Evolutionary conservation across 768 basidiomycete genomes (phyloP), one percentile per base, ranked within the genome.

Genomic region (Vishniacozyma victoriae): DNA sequence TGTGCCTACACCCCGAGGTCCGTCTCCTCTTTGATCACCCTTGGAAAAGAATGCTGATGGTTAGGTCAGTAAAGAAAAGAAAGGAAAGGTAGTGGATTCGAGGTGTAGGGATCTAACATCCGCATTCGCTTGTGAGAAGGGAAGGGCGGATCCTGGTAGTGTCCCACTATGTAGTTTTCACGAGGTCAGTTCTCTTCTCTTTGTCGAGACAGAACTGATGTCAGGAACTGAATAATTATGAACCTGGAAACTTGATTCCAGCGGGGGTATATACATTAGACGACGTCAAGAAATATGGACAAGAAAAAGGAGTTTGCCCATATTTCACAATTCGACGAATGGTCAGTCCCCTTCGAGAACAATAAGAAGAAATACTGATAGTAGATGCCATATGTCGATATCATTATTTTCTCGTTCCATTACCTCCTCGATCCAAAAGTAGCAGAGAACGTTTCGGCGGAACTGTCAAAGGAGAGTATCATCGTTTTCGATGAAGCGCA

Each of bases 401-500:
- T 97, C 60, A 82, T 99, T 72, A 97, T 99, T 72, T 99, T 96
- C 69, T 99, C 95, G 16, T 99, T 97, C 73, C 95, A 99, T 72
- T 99, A 99, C 70, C 78, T 99, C 24, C 80, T 99, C 24, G 95
- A 99, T 74, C 95, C 95, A 2, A 99, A 99, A 73, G 92, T 99
- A 35, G 95, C 95, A 0, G 95, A 97, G 60, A 92, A 97, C 74
- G 95, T 99, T 13, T 97, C 95, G 2, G 92, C 89, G 66, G 95
- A 99, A 71, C 78, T 99, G 75, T 87, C 86, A 6, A 97, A 96
- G 64, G 95, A 99, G 69, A 85, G 90, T 24, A 99, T 99, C 44
- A 91, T 99, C 31, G 95, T 99, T 1, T 99, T 99, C 64, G 95
- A 99, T 64, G 95, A 99, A 69, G 95, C 95, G 14, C 95, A 99